Conservation (phyloP, 352 stramenopile genomes). For the Blastocystis sp. region DNA sequence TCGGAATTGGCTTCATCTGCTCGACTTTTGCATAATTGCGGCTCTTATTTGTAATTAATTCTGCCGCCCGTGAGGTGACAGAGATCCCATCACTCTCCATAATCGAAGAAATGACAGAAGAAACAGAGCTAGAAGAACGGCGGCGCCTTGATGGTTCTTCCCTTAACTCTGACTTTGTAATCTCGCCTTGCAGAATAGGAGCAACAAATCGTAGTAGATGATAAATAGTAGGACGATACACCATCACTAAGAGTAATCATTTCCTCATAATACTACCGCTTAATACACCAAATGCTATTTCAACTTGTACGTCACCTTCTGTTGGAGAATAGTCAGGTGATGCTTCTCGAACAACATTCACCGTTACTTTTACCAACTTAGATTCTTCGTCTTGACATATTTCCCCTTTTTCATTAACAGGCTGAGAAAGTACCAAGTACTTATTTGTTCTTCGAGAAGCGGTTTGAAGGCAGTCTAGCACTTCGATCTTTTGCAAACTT, state of each 20-base stretch:
- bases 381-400: background rate
- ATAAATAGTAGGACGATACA: slow-evolving; percentile 23
- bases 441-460: background rate
- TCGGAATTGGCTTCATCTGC: background rate
- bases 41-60: background rate
- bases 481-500: background rate
- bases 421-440: background rate
- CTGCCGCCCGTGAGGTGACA: background rate
- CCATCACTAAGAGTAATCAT: background rate
- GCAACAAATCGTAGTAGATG: slow-evolving; percentile 12
- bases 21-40: background rate
- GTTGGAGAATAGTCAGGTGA: background rate
- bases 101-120: background rate
- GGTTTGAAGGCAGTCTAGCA: slow-evolving; percentile 16
- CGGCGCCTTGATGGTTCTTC: background rate
- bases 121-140: background rate
- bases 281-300: background rate
- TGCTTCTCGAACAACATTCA: background rate
- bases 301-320: slow-evolving; percentile 9
- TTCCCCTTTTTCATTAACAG: background rate
- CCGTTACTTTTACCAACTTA: background rate
- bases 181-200: background rate
- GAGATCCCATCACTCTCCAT: background rate
- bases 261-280: background rate
- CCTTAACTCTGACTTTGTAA: background rate